Percentiles rank a stretch among this genome's conserved stretches.
These are phyloP conservation scores for Helichrysum umbraculigerum DNA, from an alignment of 129 eudicot genomes.

Conservation along the genomic window DNA sequence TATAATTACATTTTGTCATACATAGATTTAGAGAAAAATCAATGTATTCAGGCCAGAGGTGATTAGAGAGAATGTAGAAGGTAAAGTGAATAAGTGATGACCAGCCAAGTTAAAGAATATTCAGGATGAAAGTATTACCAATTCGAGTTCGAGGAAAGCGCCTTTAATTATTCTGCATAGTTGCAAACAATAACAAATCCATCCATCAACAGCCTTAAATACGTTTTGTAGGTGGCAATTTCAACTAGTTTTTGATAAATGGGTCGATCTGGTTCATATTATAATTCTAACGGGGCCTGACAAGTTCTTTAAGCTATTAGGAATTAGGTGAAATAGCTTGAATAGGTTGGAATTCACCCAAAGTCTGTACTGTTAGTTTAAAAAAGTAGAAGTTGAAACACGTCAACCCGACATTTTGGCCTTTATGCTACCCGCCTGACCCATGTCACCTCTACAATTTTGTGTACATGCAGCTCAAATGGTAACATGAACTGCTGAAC, in stretches of 20 bases:
- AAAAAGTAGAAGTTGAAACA: no score
- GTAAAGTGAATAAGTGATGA: no score
- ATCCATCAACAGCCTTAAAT: background rate
- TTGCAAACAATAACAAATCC: constrained; percentile 61
- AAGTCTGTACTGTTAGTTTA: background rate
- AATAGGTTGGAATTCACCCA: background rate
- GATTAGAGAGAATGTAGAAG: constrained; percentile 90
- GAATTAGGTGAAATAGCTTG: background rate
- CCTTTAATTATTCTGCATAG: constrained; percentile 72
- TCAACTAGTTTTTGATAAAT: no score
- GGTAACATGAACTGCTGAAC: no score
- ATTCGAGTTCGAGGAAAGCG: constrained; percentile 91
- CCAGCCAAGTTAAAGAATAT: no score
- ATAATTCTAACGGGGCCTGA: background rate
- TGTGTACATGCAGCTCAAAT: no score
- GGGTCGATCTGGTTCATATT: background rate
- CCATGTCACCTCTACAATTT: no score
- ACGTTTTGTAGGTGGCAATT: background rate
- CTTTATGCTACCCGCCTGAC: no score
- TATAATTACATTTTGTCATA: no score
- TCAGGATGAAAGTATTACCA: constrained; percentile 90
- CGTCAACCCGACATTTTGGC: background rate
- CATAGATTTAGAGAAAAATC: constrained; percentile 22
- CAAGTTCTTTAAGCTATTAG: background rate
- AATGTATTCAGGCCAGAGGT: constrained; percentile 90